phyloP scores from a whole-genome alignment of 2,329 filamentous ascomycete genomes.

The Trichoderma sp. region DNA sequence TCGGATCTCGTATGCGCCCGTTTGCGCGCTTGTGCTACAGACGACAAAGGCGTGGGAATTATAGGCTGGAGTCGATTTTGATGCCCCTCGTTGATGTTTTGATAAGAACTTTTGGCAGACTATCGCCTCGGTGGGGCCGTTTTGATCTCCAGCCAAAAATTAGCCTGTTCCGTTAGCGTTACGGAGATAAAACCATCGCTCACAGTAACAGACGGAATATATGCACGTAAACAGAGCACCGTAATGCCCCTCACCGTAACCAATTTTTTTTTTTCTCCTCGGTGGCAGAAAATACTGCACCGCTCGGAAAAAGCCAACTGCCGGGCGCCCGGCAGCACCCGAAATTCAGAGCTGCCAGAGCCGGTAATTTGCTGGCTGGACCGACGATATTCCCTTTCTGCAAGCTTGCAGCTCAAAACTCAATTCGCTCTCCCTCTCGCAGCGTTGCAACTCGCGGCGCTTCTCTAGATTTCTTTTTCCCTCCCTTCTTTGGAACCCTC shows the following conservation, averaged over 20 bases:
- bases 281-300: not conserved
- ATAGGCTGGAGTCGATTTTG: not conserved
- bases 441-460: slow-evolving; percentile 25
- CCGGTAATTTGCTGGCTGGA: slow-evolving; percentile 11
- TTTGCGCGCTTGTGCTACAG: not conserved
- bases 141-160: not conserved
- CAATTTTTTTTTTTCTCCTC: not conserved
- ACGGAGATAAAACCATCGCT: not conserved
- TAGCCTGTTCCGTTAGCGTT: not conserved
- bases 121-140: slow-evolving; percentile 10
- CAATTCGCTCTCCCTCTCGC: slow-evolving; percentile 21
- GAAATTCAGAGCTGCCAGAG: slow-evolving; percentile 19
- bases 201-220: not conserved
- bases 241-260: slow-evolving; percentile 11
- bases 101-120: slow-evolving; percentile 17
- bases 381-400: slow-evolving; percentile 20
- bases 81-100: slow-evolving; percentile 11
- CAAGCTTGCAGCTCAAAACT: slow-evolving; percentile 22
- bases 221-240: not conserved
- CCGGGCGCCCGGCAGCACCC: slow-evolving; percentile 26
- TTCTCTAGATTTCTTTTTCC: not conserved
- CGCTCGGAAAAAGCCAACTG: slow-evolving; percentile 26
- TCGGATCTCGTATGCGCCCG: not conserved
- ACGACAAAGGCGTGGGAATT: not conserved
- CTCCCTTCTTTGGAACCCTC: slow-evolving; percentile 10